Conservation (phyloP, 306 rosid genomes). For the Vigna unguiculata region DNA sequence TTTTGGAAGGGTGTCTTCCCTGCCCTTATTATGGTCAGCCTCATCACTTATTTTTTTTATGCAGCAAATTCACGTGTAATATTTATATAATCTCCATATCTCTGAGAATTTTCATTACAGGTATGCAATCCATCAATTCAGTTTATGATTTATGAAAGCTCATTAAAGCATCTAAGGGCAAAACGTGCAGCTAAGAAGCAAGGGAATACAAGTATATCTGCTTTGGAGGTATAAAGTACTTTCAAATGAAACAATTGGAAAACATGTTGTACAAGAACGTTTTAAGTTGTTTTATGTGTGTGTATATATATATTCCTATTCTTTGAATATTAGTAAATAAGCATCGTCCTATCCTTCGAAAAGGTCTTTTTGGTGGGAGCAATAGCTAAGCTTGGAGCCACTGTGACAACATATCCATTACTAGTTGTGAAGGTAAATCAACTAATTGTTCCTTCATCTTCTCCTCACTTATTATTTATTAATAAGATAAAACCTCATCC, state of each 20-base stretch:
- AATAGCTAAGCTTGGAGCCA: constrained; percentile 89
- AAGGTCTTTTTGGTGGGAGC: constrained; percentile 81
- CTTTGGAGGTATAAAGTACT: constrained; percentile 66
- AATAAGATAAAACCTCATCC: neutral
- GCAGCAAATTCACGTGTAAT: constrained; percentile 20
- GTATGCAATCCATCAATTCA: constrained; percentile 92
- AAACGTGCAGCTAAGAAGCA: constrained; percentile 61
- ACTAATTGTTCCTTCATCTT: constrained; percentile 25
- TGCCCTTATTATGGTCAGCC: constrained; percentile 81
- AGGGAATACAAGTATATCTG: constrained; percentile 57
- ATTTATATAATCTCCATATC: neutral
- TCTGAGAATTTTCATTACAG: constrained; percentile 51
- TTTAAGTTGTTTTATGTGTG: constrained; percentile 12
- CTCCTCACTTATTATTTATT: constrained; percentile 3
- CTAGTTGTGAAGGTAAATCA: constrained; percentile 82
- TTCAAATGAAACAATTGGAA: constrained; percentile 26
- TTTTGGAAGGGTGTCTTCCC: constrained; percentile 93
- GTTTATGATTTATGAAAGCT: constrained; percentile 82
- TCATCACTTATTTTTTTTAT: constrained; percentile 19
- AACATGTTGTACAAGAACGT: constrained; percentile 26
- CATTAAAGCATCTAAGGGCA: constrained; percentile 64
- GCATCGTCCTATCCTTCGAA: constrained; percentile 43
- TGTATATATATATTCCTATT: neutral
- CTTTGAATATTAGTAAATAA: constrained; percentile 26
- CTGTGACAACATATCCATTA: constrained; percentile 77